phyloP scores from a whole-genome alignment of 495 filamentous ascomycete genomes.

The Penicillium ochrochloron region DNA sequence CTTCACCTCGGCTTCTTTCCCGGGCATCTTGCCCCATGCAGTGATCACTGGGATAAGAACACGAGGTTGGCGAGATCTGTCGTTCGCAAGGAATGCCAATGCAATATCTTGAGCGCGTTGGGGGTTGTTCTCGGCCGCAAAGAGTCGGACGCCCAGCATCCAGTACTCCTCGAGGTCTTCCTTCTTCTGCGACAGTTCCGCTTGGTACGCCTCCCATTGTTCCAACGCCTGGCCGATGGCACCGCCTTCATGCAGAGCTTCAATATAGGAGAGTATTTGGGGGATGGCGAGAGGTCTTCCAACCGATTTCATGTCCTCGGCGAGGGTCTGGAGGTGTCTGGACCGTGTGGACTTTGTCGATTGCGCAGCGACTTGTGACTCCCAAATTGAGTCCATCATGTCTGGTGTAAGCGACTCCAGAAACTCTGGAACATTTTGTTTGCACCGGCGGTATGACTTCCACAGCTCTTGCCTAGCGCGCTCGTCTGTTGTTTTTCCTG shows the following conservation, averaged over 20 bases:
- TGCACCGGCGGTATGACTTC: slow-evolving; percentile 53
- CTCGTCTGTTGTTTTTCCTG: slow-evolving; percentile 33
- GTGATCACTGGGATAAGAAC: slow-evolving; percentile 69
- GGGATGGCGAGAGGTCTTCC: slow-evolving; percentile 55
- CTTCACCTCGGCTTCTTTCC: slow-evolving; percentile 50
- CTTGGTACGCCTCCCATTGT: slow-evolving; percentile 64
- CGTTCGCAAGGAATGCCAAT: slow-evolving; percentile 58
- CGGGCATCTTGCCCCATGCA: slow-evolving; percentile 41
- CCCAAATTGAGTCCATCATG: slow-evolving; percentile 47
- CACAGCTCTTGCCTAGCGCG: slow-evolving; percentile 41
- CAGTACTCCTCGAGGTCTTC: slow-evolving; percentile 61
- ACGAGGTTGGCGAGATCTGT: slow-evolving; percentile 55
- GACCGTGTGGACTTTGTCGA: slow-evolving; percentile 49
- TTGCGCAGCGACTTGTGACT: slow-evolving; percentile 52
- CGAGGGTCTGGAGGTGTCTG: slow-evolving; percentile 61
- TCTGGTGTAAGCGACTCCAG: slow-evolving; percentile 40
- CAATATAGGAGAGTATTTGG: slow-evolving; percentile 67
- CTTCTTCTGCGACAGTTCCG: slow-evolving; percentile 55
- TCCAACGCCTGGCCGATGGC: slow-evolving; percentile 63
- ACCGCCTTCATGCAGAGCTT: slow-evolving; percentile 64
- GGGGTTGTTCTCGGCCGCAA: slow-evolving; percentile 60
- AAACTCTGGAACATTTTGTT: slow-evolving; percentile 45
- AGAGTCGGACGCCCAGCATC: slow-evolving; percentile 72
- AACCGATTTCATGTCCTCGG: slow-evolving; percentile 63
- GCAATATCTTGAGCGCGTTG: slow-evolving; percentile 68